Percentiles rank a stretch among this genome's conserved stretches.
Conservation (phyloP, 352 stramenopile genomes). For the Aphanomyces euteiches region DNA sequence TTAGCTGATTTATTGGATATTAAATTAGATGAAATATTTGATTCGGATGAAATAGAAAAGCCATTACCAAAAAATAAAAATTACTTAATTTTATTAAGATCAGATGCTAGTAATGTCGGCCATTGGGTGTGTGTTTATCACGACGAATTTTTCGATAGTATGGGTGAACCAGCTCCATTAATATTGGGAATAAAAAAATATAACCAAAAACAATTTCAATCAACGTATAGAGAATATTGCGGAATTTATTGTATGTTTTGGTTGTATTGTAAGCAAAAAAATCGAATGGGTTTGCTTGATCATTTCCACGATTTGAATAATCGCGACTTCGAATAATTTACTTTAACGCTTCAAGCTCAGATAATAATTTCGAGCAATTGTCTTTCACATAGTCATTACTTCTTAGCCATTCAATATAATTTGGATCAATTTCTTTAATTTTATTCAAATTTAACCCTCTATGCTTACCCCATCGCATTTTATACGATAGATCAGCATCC, state of each 20-base stretch:
- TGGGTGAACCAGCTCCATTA: neutral
- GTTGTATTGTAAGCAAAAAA: neutral
- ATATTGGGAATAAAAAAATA: neutral
- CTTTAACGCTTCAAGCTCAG: too few relatives aligned
- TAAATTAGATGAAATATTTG: conserved; percentile 18
- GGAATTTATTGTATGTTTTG: neutral
- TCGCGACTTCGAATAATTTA: neutral
- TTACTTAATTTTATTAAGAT: conserved; percentile 5
- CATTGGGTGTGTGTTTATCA: conserved; percentile 8
- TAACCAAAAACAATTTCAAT: conserved; percentile 18
- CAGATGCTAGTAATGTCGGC: neutral
- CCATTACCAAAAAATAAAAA: neutral
- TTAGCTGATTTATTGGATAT: conserved; percentile 21
- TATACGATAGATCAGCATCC: too few relatives aligned
- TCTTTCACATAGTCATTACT: too few relatives aligned
- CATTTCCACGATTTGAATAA: conserved; percentile 3
- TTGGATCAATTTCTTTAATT: too few relatives aligned
- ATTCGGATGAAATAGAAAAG: neutral
- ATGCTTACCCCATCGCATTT: too few relatives aligned
- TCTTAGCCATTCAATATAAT: too few relatives aligned
- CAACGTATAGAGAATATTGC: conserved; percentile 3
- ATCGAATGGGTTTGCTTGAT: conserved; percentile 4
- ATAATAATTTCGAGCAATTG: too few relatives aligned
- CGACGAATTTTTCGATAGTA: conserved; percentile 3
- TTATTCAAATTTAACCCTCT: too few relatives aligned